phyloP scores from a whole-genome alignment of 257 asterid species.

The Handroanthus guayacan region DNA sequence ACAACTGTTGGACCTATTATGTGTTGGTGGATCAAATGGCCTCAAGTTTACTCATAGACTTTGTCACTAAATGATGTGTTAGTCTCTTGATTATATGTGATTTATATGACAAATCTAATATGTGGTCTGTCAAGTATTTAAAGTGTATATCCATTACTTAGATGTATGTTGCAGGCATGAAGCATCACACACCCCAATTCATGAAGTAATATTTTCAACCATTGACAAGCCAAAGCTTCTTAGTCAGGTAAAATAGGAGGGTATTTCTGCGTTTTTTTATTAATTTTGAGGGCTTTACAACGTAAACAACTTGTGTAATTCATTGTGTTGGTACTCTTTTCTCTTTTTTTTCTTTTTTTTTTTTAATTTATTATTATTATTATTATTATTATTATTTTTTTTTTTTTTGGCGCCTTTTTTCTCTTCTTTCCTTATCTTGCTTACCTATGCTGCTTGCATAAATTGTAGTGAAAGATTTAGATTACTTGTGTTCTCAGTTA shows the following conservation, averaged over 20 bases:
- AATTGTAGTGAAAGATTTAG: conserved; percentile 16
- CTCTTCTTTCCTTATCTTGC: not conserved
- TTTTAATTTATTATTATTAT: too few relatives aligned
- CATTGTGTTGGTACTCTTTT: not conserved
- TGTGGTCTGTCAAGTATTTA: not conserved
- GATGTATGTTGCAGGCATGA: conserved; percentile 67
- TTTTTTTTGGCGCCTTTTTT: not conserved
- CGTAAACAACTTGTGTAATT: conserved; percentile 1
- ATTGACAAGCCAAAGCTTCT: conserved; percentile 94
- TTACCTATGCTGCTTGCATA: not conserved
- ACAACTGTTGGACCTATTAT: not conserved
- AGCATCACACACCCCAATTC: conserved; percentile 55
- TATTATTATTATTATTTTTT: too few relatives aligned
- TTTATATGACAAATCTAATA: not conserved
- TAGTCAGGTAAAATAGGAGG: conserved; percentile 70
- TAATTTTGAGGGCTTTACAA: conserved; percentile 23
- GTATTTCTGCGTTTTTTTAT: conserved; percentile 27
- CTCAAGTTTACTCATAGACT: not conserved
- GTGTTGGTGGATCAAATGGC: conserved; percentile 3
- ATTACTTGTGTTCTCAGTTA: not conserved
- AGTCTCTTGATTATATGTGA: not conserved
- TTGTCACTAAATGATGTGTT: not conserved
- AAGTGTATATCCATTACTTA: conserved; percentile 24
- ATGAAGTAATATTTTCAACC: conserved; percentile 90
- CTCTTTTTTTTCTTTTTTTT: not conserved